Evolutionary conservation across 331 rosid genomes (phyloP), one percentile per base, ranked within the genome.

Genomic region (Quercus lobata): DNA sequence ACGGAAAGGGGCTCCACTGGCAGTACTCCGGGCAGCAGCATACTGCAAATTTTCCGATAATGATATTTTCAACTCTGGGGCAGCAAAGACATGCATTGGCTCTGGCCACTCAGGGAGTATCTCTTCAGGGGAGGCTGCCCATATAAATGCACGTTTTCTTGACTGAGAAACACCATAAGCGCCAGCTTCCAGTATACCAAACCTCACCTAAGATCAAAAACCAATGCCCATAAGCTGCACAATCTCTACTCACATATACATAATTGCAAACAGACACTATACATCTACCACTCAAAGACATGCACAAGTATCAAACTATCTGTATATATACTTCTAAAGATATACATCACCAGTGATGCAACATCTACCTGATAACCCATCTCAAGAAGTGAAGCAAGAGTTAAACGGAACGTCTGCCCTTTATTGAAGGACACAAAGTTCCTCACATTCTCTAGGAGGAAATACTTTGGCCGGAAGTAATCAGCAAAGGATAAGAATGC

Each of bases 61-160:
- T 12, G 86, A 57, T 63, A 95, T 86, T 86, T 78, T 93, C 85
- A 95, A 81, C 83, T 95, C 93, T 0, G 99, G 99, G 62, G 91
- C 93, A 27, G 90, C 81, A 81, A 93, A 95, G 37, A 95, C 99
- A 35, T 95, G 98, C 96, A 95, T 86, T 72, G 99, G 99, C 87
- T 95, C 98, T 6, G 98, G 99, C 99, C 99, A 95, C 79, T 93
- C 99, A 0, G 99, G 99, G 66, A 95, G 97, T 53, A 79, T 83
- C 74, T 91, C 96, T 41, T 89, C 94, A 3, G 99, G 98, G 22
- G 98, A 87, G 18, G 99, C 98, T 74, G 99, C 99, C 99, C 99
- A 95, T 79, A 95, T 93, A 79, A 95, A 95, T 72, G 98, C 99
- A 76, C 98, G 88, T 81, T 93, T 95, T 81, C 99, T 84, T 71